Base-by-base conservation (phyloP, 2,329 filamentous ascomycete species). In the Lomentospora prolificans region DNA sequence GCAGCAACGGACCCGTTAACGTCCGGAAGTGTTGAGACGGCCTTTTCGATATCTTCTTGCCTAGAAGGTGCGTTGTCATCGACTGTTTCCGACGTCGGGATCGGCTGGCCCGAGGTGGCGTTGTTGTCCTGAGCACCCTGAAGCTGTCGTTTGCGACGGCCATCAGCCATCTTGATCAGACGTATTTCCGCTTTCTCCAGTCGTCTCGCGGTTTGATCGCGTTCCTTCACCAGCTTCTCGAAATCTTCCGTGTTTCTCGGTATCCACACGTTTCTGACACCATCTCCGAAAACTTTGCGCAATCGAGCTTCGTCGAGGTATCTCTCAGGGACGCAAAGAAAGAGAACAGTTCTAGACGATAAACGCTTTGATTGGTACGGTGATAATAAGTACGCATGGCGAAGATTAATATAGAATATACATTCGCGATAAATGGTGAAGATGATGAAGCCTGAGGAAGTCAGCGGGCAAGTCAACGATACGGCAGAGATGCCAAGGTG, bases 401-500 rank as follows among this genome's bases (percentile, higher is more conserved):
- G 88, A 54, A 97, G 72, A 64, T 95, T 95, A 73, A 96, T 89
- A 70, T 90, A 95, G 78, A 86, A 97, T 63, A 99, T 86, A 66
- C 85, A 85, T 70, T 99, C 94, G 59, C 94, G 84, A 28, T 89
- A 89, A 55, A 99, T 83, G 64, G 90, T 89, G 70, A 90, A 92
- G 69, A 96, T 85, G 58, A 99, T 78, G 67, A 97, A 96, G 57
- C 82, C 74, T 69, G 44, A 24, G 10, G 17, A 31, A 6, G 27
- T 27, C 7, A 2, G n/a, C 7, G n/a, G 25, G 54, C 48, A 4
- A 27, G 30, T 33, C 30, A 12, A 33, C 6, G 30, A 33, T 33
- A n/a, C n/a, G n/a, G n/a, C n/a, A n/a, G n/a, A n/a, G n/a, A n/a
- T n/a, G n/a, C n/a, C n/a, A n/a, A n/a, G n/a, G n/a, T n/a, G n/a